Percentiles rank a stretch among this genome's conserved stretches.
Conservation (phyloP, 1,284 basidiomycete species). For the Austroboletus novae-zelandiae region DNA sequence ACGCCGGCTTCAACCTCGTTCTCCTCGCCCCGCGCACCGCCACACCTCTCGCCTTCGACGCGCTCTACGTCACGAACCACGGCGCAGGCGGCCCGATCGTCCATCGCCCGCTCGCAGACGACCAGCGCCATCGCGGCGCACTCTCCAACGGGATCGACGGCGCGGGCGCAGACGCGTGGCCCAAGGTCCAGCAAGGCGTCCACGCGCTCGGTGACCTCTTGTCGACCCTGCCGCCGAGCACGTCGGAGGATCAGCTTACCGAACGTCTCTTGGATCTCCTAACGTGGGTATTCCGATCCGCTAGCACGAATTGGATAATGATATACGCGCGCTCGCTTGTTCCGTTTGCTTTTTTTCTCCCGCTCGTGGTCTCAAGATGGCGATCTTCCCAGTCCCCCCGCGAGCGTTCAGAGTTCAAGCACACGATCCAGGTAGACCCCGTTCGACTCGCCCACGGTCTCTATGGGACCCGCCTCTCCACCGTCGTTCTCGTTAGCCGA, state of each 20-base stretch:
- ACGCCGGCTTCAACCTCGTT: constrained; percentile 77
- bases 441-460: constrained; percentile 28
- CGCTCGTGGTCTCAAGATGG: constrained; percentile 39
- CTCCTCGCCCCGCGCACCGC: constrained; percentile 40
- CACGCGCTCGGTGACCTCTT: constrained; percentile 44
- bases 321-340: constrained; percentile 6
- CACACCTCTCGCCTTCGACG: constrained; percentile 43
- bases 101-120: constrained; percentile 47
- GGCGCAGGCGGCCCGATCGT: constrained; percentile 61
- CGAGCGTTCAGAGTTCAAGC: constrained; percentile 51
- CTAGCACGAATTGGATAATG: not conserved
- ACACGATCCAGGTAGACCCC: constrained; percentile 62
- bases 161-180: constrained; percentile 57
- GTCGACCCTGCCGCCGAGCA: constrained; percentile 33
- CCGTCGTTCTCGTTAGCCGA: constrained; percentile 62
- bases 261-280: constrained; percentile 61
- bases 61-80: constrained; percentile 61
- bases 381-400: constrained; percentile 43
- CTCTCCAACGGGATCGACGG: constrained; percentile 75
- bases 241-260: constrained; percentile 49
- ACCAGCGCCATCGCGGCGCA: constrained; percentile 52
- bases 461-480: constrained; percentile 75
- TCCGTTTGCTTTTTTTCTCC: not conserved
- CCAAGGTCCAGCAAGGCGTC: constrained; percentile 64
- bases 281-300: constrained; percentile 46